Percentiles rank a stretch among this genome's conserved stretches.
These are phyloP conservation scores for Amylocarpus encephaloides DNA, from an alignment of 2,329 filamentous ascomycete genomes.

Conservation along the genomic window DNA sequence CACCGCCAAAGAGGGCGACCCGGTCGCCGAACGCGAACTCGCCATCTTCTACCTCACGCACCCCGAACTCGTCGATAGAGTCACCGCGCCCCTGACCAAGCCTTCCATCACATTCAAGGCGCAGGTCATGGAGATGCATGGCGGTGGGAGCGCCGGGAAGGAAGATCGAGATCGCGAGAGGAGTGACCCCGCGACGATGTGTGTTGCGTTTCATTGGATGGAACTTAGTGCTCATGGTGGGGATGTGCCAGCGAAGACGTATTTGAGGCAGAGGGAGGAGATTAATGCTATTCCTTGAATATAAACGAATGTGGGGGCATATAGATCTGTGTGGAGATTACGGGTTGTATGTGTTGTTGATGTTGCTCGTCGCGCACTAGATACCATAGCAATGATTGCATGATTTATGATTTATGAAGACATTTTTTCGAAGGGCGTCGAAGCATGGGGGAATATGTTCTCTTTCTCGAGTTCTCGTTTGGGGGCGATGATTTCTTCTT, in stretches of 20 bases:
- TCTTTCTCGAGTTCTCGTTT: no score
- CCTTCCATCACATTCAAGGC: slow-evolving; percentile 86
- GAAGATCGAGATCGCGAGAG: slow-evolving; percentile 52
- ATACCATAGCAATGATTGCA: no score
- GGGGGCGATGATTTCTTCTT: background rate
- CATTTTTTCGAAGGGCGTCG: no score
- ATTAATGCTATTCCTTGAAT: slow-evolving; percentile 10
- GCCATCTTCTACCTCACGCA: slow-evolving; percentile 90
- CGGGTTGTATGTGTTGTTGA: background rate
- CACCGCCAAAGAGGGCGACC: slow-evolving; percentile 84
- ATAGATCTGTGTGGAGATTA: background rate
- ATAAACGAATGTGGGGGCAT: no score
- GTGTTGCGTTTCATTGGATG: slow-evolving; percentile 96
- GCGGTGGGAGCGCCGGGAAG: slow-evolving; percentile 34
- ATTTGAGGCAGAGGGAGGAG: slow-evolving; percentile 12
- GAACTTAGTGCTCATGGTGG: slow-evolving; percentile 80
- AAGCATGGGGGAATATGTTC: background rate
- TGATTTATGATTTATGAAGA: no score
- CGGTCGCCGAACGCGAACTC: slow-evolving; percentile 85
- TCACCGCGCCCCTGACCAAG: slow-evolving; percentile 76
- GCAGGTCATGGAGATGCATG: slow-evolving; percentile 67
- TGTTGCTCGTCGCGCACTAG: no score
- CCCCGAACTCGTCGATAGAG: slow-evolving; percentile 74
- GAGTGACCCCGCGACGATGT: slow-evolving; percentile 84
- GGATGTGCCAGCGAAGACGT: slow-evolving; percentile 66